A percentile compares a stretch with the other conserved stretches of the same genome.
Evolutionary conservation across 306 rosid species (phyloP).

Genomic region (Clitoria ternatea): DNA sequence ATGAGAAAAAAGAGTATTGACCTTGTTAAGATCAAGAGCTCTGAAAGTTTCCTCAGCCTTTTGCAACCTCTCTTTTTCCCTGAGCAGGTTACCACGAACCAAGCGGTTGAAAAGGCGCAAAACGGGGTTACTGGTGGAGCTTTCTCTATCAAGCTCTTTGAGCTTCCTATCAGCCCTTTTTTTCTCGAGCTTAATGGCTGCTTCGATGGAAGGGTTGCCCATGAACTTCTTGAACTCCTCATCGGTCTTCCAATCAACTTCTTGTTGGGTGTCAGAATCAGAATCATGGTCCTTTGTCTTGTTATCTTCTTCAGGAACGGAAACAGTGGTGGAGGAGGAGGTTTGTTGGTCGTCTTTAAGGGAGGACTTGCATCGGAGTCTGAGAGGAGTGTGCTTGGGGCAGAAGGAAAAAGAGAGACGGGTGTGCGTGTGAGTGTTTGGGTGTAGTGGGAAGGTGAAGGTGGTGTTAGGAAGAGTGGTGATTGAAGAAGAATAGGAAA

Average conservation of each 20-base stretch:
- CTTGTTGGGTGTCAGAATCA: slow-evolving; percentile 39
- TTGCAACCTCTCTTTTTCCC: slow-evolving; percentile 64
- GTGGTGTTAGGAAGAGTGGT: not conserved
- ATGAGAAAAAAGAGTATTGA: not conserved
- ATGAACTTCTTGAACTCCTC: slow-evolving; percentile 82
- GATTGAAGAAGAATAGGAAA: slow-evolving; percentile 34
- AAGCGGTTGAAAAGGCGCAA: slow-evolving; percentile 34
- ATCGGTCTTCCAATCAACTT: slow-evolving; percentile 75
- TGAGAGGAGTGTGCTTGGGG: slow-evolving; percentile 21
- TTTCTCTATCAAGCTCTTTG: slow-evolving; percentile 66
- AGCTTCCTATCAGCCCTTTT: slow-evolving; percentile 83
- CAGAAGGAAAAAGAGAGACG: slow-evolving; percentile 20
- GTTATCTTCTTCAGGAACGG: slow-evolving; percentile 29
- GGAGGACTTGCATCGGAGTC: slow-evolving; percentile 25
- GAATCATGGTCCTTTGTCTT: not conserved
- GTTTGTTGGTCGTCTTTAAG: slow-evolving; percentile 37
- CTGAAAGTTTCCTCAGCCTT: slow-evolving; percentile 65
- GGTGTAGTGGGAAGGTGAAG: not conserved
- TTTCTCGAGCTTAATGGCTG: slow-evolving; percentile 90
- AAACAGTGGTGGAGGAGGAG: slow-evolving; percentile 34
- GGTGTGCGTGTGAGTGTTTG: not conserved
- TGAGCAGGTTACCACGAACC: slow-evolving; percentile 43
- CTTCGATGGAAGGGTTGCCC: slow-evolving; percentile 86
- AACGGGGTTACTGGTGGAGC: slow-evolving; percentile 45
- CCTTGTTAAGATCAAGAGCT: slow-evolving; percentile 88